Conservation (phyloP, 2,329 filamentous ascomycete species). For the Knufia petricola region DNA sequence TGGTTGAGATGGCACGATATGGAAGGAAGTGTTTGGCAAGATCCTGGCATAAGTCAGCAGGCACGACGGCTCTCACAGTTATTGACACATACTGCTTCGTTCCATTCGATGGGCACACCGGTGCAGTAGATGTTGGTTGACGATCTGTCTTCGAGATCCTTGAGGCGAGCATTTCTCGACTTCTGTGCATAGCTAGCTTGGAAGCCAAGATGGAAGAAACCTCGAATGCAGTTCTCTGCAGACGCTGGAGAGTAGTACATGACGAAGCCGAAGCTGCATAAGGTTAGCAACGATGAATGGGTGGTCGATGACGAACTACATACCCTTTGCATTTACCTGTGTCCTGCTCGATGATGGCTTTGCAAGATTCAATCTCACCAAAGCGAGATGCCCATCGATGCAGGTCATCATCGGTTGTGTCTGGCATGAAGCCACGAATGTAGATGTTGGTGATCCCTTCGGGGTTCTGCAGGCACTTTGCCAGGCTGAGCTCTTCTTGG, state of each 20-base stretch:
- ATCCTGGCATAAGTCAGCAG: conserved; percentile 46
- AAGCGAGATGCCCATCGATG: conserved; percentile 76
- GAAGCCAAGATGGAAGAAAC: conserved; percentile 88
- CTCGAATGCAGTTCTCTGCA: conserved; percentile 91
- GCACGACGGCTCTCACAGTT: neutral
- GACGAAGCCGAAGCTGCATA: conserved; percentile 81
- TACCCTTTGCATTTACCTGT: conserved; percentile 95
- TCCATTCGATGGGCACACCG: conserved; percentile 85
- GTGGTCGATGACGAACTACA: conserved; percentile 24
- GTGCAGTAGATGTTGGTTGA: conserved; percentile 98
- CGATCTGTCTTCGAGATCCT: conserved; percentile 78
- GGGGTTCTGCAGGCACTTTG: conserved; percentile 88
- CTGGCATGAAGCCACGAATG: conserved; percentile 88
- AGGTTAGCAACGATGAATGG: conserved; percentile 25
- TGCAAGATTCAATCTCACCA: conserved; percentile 89
- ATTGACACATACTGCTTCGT: conserved; percentile 61
- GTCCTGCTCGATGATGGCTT: conserved; percentile 93
- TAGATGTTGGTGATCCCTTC: conserved; percentile 97
- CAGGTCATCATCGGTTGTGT: conserved; percentile 86
- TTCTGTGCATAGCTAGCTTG: conserved; percentile 98
- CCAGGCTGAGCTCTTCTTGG: conserved; percentile 77
- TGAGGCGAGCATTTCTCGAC: conserved; percentile 95
- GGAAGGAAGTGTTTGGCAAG: conserved; percentile 54
- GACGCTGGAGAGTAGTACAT: conserved; percentile 82
- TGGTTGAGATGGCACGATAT: conserved; percentile 71